These are phyloP conservation scores for Takakia lepidozioides DNA, from an alignment of 225 moss, liverwort and hornwort genomes.

Conservation along the genomic window DNA sequence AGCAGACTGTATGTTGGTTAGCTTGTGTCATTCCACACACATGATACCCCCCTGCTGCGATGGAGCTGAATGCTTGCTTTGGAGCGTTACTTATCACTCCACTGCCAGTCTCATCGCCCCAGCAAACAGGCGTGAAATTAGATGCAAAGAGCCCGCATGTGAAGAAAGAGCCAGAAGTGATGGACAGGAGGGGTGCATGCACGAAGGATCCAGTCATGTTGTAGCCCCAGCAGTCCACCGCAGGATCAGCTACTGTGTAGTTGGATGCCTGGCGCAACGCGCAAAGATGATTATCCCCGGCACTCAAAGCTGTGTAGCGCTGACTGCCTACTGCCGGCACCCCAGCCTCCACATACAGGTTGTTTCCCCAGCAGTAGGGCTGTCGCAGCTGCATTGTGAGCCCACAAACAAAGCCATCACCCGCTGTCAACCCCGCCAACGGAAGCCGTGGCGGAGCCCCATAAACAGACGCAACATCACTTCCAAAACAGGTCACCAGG, in stretches of 20 bases:
- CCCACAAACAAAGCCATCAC: constrained; percentile 70
- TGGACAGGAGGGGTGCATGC: constrained; percentile 38
- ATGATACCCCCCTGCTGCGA: constrained; percentile 62
- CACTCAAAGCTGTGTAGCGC: constrained; percentile 48
- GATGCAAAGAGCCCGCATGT: constrained; percentile 54
- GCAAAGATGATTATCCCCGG: constrained; percentile 67
- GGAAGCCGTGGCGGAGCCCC: constrained; percentile 63
- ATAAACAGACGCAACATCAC: constrained; percentile 65
- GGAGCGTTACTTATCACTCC: constrained; percentile 47
- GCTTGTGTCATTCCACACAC: constrained; percentile 49
- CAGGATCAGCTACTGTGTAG: constrained; percentile 17
- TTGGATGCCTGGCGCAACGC: constrained; percentile 37
- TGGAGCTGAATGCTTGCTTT: constrained; percentile 28
- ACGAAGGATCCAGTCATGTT: constrained; percentile 64
- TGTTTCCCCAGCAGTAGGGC: constrained; percentile 78
- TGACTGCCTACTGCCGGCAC: constrained; percentile 49
- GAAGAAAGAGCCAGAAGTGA: constrained; percentile 69
- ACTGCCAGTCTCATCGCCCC: constrained; percentile 69
- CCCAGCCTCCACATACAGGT: constrained; percentile 65
- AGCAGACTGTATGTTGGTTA: constrained; percentile 34
- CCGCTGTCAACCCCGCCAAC: constrained; percentile 53
- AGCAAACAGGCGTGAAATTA: constrained; percentile 57
- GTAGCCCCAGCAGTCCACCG: constrained; percentile 76
- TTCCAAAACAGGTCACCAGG: constrained; percentile 52
- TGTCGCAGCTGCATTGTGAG: constrained; percentile 37